These are phyloP conservation scores for Leccinum longicurvipes DNA, from an alignment of 768 basidiomycete genomes.

Conservation along the genomic window DNA sequence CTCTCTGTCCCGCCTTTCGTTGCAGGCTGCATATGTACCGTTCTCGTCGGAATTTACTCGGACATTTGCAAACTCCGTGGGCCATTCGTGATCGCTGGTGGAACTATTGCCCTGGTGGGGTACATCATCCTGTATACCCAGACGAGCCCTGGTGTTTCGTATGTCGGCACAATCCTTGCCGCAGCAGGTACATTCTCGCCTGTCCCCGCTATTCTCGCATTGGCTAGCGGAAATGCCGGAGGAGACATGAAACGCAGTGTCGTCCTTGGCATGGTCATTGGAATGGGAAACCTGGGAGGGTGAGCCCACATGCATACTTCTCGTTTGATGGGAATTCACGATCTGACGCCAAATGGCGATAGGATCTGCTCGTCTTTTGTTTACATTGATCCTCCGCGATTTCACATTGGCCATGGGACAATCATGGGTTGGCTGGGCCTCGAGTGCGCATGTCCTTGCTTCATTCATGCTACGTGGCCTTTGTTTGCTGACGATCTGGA, in stretches of 20 bases:
- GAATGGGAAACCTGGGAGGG: slow-evolving; percentile 55
- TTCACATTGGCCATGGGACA: slow-evolving; percentile 37
- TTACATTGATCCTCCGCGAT: slow-evolving; percentile 37
- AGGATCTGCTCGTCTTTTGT: slow-evolving; percentile 43
- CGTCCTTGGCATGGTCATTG: slow-evolving; percentile 50
- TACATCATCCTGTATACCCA: slow-evolving; percentile 46
- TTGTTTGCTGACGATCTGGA: slow-evolving; percentile 27
- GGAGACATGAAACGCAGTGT: slow-evolving; percentile 53
- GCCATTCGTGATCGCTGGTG: slow-evolving; percentile 44
- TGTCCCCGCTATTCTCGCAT: slow-evolving; percentile 46
- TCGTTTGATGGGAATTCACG: neutral
- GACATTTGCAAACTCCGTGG: slow-evolving; percentile 44
- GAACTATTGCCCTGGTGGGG: slow-evolving; percentile 45
- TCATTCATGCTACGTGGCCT: neutral
- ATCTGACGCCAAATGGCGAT: slow-evolving; percentile 1
- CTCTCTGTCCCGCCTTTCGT: slow-evolving; percentile 49
- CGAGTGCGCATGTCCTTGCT: slow-evolving; percentile 17
- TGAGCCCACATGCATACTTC: slow-evolving; percentile 24
- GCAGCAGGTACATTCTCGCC: slow-evolving; percentile 52
- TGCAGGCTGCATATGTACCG: slow-evolving; percentile 43
- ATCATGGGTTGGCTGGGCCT: slow-evolving; percentile 35
- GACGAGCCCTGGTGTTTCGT: slow-evolving; percentile 26
- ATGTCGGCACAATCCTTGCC: slow-evolving; percentile 47
- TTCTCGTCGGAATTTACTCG: slow-evolving; percentile 40
- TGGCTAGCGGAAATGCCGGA: slow-evolving; percentile 54